These are phyloP conservation scores for Puccinia polysora DNA, from an alignment of 1,284 basidiomycete species.

Conservation along the genomic window DNA sequence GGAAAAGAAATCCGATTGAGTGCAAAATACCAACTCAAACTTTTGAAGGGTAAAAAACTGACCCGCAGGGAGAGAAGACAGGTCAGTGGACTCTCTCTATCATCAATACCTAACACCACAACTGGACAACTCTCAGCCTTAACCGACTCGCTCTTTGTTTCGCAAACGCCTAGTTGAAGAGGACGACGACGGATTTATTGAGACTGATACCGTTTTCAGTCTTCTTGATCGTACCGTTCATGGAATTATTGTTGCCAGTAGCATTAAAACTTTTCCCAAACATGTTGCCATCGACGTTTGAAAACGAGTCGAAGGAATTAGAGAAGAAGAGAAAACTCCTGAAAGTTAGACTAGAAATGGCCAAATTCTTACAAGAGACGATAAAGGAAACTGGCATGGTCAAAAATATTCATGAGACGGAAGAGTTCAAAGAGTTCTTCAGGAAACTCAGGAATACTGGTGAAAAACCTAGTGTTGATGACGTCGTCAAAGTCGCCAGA, in stretches of 20 bases:
- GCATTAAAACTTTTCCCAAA: slow-evolving; percentile 96
- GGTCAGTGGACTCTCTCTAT: slow-evolving; percentile 56
- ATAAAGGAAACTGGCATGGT: slow-evolving; percentile 84
- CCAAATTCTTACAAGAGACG: slow-evolving; percentile 98
- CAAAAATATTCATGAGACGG: slow-evolving; percentile 78
- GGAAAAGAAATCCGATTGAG: slow-evolving; percentile 92
- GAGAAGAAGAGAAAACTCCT: slow-evolving; percentile 95
- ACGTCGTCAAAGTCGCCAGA: slow-evolving; percentile 90
- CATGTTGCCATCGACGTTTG: slow-evolving; percentile 97
- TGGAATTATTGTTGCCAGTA: slow-evolving; percentile 95
- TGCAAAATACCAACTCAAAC: slow-evolving; percentile 78
- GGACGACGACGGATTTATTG: slow-evolving; percentile 87
- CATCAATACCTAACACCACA: neutral
- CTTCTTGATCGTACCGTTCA: slow-evolving; percentile 93
- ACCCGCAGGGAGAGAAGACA: slow-evolving; percentile 91
- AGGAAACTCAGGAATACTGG: slow-evolving; percentile 91
- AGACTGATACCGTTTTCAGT: slow-evolving; percentile 91
- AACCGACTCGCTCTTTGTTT: neutral
- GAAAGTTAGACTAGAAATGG: slow-evolving; percentile 93
- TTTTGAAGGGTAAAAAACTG: slow-evolving; percentile 81
- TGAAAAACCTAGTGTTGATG: slow-evolving; percentile 78
- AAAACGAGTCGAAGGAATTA: slow-evolving; percentile 80
- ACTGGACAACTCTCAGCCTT: neutral
- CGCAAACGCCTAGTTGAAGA: slow-evolving; percentile 64
- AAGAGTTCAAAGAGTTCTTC: slow-evolving; percentile 99